These are phyloP conservation scores for Pseudonectria foliicola DNA, from an alignment of 2,329 filamentous ascomycete species.

Conservation along the genomic window DNA sequence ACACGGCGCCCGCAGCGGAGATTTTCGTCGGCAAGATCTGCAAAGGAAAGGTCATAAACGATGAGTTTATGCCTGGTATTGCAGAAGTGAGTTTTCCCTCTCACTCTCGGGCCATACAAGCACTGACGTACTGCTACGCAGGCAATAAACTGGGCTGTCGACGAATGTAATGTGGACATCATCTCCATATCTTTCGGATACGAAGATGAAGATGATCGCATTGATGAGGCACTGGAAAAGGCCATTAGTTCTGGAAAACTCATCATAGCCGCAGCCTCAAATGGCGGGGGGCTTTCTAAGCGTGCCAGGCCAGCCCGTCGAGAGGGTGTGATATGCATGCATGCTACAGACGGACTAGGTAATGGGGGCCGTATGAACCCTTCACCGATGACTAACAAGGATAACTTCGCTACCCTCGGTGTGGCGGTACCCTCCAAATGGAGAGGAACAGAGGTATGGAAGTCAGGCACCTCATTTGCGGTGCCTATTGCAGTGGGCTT, in stretches of 20 bases:
- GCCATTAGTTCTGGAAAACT: conserved; percentile 1
- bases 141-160: conserved; percentile 16
- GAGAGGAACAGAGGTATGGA: conserved; percentile 2
- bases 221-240: conserved; percentile 3
- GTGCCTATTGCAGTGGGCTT: conserved; percentile 10
- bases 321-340: conserved; percentile 7
- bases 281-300: conserved; percentile 1
- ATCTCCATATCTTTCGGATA: conserved; percentile 22
- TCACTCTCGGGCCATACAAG: no score
- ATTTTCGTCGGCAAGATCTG: conserved; percentile 5
- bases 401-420: conserved; percentile 6
- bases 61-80: conserved; percentile 1
- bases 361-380: conserved; percentile 6
- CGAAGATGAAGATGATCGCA: conserved; percentile 1
- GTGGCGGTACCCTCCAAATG: conserved; percentile 1
- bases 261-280: conserved; percentile 2
- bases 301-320: conserved; percentile 5
- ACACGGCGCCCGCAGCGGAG: conserved; percentile 1
- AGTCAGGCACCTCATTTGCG: conserved; percentile 9
- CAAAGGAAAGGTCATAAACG: not conserved
- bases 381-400: not conserved
- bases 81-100: not conserved
- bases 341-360: conserved; percentile 10
- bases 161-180: conserved; percentile 15
- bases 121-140: no score